A percentile compares a stretch with the other conserved stretches of the same genome.
Conservation (phyloP, 345 rosid genomes). For the Eucalyptus grandis region DNA sequence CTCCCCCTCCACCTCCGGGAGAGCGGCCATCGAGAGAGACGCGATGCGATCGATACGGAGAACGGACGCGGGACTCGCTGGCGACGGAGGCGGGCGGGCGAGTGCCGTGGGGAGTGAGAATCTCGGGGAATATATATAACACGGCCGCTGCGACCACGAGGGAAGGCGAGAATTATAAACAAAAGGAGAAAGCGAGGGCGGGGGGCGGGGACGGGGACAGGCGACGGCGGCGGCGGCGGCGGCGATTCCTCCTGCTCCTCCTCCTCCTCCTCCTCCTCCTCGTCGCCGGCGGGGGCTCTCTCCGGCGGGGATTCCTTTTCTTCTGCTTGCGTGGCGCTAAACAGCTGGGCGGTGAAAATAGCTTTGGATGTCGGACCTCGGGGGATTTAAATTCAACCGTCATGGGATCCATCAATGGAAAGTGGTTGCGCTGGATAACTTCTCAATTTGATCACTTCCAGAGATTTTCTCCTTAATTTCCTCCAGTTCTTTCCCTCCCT, state of each 20-base stretch:
- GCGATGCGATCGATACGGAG: not conserved
- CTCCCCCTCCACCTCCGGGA: not conserved
- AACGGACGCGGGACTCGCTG: not conserved
- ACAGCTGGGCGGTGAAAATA: not conserved
- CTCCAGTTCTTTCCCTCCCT: not conserved
- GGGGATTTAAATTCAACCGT: not conserved
- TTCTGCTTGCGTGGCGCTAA: not conserved
- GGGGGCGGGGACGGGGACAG: not conserved
- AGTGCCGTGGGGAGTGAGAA: not conserved
- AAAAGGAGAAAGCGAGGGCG: not conserved
- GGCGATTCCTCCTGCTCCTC: not conserved
- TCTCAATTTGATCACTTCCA: not conserved
- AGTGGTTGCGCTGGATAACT: not conserved
- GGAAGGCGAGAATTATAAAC: not conserved
- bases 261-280: not conserved
- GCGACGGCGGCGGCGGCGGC: not conserved
- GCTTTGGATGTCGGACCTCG: not conserved
- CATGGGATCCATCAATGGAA: not conserved
- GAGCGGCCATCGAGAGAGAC: not conserved
- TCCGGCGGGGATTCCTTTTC: not conserved
- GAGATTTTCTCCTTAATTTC: not conserved
- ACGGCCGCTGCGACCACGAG: not conserved
- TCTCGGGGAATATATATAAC: not conserved
- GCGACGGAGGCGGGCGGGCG: not conserved
- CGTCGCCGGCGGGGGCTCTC: not conserved